Conservation (phyloP, 768 basidiomycete genomes). For the Collybiopsis luxurians region DNA sequence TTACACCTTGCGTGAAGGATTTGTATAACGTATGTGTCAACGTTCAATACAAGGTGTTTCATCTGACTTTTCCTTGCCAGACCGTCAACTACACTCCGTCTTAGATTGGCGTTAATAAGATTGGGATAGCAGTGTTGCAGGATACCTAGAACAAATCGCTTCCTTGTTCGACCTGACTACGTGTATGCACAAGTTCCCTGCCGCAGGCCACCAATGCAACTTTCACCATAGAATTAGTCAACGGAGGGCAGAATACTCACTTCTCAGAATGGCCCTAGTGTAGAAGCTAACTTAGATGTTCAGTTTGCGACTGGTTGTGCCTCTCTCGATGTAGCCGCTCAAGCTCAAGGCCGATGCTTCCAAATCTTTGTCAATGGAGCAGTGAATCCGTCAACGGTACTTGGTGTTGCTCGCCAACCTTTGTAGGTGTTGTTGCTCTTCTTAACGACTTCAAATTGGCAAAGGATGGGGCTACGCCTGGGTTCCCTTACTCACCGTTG, state of each 20-base stretch:
- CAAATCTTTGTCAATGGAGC: constrained; percentile 54
- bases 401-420: constrained; percentile 56
- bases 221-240: constrained; percentile 42
- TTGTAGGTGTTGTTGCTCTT: constrained; percentile 61
- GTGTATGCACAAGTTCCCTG: constrained; percentile 51
- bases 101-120: constrained; percentile 43
- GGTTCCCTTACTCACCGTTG: no score
- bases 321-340: constrained; percentile 60
- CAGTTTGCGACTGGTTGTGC: constrained; percentile 60
- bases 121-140: constrained; percentile 62
- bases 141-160: constrained; percentile 51
- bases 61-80: no score
- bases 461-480: constrained; percentile 42
- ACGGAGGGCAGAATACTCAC: constrained; percentile 58
- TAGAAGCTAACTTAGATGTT: constrained; percentile 70
- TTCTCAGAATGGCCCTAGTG: constrained; percentile 51
- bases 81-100: constrained; percentile 43
- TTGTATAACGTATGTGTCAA: no score
- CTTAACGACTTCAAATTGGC: constrained; percentile 60
- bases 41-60: no score
- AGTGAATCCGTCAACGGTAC: constrained; percentile 47
- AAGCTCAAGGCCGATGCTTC: constrained; percentile 55
- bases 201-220: constrained; percentile 41
- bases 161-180: constrained; percentile 59
- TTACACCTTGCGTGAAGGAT: constrained; percentile 60